A percentile compares a stretch with the other conserved stretches of the same genome.
Evolutionary conservation across 495 filamentous ascomycete genomes (phyloP).

Genomic region (Aeminium ludgeri): DNA sequence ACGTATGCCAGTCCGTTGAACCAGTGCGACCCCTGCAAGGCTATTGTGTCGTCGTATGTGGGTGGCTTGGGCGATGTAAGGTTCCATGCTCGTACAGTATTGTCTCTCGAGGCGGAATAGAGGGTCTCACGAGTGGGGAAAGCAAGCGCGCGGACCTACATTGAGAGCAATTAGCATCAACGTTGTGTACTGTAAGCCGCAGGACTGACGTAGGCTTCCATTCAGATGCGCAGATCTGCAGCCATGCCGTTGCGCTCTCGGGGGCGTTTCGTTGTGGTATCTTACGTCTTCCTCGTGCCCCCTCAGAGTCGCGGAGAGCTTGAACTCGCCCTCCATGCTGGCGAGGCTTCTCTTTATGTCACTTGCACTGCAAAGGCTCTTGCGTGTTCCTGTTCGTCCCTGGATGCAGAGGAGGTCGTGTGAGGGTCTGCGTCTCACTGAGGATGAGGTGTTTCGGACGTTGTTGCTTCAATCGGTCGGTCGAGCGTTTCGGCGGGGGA

Average conservation of each 20-base stretch:
- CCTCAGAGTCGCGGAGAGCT: conserved; percentile 27
- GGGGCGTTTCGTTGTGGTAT: background rate
- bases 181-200: background rate
- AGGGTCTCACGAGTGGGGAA: conserved; percentile 60
- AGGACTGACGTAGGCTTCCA: background rate
- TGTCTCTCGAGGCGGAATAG: conserved; percentile 77
- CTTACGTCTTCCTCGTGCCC: conserved; percentile 31
- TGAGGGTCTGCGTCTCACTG: too few relatives aligned
- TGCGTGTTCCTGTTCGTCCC: too few relatives aligned
- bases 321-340: conserved; percentile 22
- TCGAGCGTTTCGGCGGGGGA: too few relatives aligned
- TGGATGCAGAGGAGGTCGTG: too few relatives aligned
- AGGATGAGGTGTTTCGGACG: too few relatives aligned
- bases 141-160: conserved; percentile 73
- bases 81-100: conserved; percentile 78
- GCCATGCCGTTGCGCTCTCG: too few relatives aligned
- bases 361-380: background rate
- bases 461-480: too few relatives aligned
- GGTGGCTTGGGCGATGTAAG: conserved; percentile 46
- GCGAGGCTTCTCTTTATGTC: background rate
- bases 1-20: conserved; percentile 72
- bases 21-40: conserved; percentile 59
- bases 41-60: conserved; percentile 56
- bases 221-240: too few relatives aligned
- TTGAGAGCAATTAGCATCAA: background rate